A percentile compares a stretch with the other conserved stretches of the same genome.
phyloP scores from a whole-genome alignment of 2,329 filamentous ascomycete species.

The Colletotrichum cereale region DNA sequence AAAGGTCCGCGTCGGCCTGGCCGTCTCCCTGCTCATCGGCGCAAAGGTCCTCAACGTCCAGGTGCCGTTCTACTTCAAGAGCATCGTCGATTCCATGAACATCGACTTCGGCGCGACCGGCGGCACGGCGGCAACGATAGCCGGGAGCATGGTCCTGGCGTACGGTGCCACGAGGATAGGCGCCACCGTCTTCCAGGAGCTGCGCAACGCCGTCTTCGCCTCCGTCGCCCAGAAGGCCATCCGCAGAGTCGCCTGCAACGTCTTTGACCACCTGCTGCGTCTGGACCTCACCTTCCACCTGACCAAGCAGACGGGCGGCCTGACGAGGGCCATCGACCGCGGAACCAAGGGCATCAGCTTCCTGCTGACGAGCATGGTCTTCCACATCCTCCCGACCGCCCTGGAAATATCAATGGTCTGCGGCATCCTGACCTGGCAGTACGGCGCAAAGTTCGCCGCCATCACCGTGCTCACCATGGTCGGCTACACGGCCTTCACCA shows the following conservation, averaged over 20 bases:
- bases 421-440: slow-evolving; percentile 96
- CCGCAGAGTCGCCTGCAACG: slow-evolving; percentile 87
- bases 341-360: slow-evolving; percentile 99
- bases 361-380: slow-evolving; percentile 96
- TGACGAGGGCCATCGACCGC: slow-evolving; percentile 94
- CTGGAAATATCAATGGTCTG: slow-evolving; percentile 96
- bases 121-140: slow-evolving; percentile 90
- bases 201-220: slow-evolving; percentile 96
- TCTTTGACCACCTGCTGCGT: slow-evolving; percentile 89
- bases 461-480: slow-evolving; percentile 94
- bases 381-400: slow-evolving; percentile 93
- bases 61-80: slow-evolving; percentile 99
- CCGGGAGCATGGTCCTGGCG: slow-evolving; percentile 91
- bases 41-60: slow-evolving; percentile 98
- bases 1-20: slow-evolving; percentile 85
- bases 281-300: slow-evolving; percentile 96
- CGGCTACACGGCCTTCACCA: slow-evolving; percentile 96
- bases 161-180: slow-evolving; percentile 92
- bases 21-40: slow-evolving; percentile 85
- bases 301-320: slow-evolving; percentile 90
- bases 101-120: slow-evolving; percentile 88
- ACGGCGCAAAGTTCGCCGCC: slow-evolving; percentile 89
- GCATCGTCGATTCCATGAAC: slow-evolving; percentile 97
- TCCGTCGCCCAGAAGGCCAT: slow-evolving; percentile 98
- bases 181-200: slow-evolving; percentile 89